phyloP scores from a whole-genome alignment of 345 rosid genomes.

The Capsella bursapastoris region DNA sequence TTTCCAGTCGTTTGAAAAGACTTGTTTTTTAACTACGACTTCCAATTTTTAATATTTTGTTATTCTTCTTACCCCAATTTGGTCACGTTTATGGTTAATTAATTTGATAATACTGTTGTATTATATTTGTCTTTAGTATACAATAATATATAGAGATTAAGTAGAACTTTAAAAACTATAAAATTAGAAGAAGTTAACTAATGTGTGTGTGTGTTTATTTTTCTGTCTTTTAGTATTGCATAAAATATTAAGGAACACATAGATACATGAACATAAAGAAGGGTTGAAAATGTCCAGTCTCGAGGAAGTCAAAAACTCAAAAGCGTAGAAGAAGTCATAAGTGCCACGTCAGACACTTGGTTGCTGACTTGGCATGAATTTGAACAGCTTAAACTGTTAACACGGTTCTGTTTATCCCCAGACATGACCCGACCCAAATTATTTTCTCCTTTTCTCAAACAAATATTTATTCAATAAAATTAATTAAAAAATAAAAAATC shows the following conservation, averaged over 20 bases:
- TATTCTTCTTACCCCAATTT: not conserved
- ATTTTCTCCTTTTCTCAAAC: slow-evolving; percentile 15
- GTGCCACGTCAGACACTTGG: slow-evolving; percentile 33
- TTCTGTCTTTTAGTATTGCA: not conserved
- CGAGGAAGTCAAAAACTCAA: slow-evolving; percentile 44
- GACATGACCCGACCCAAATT: slow-evolving; percentile 11
- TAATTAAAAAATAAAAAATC: too few species aligned
- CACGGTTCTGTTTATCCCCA: slow-evolving; percentile 35
- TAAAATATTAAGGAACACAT: not conserved
- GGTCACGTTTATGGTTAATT: slow-evolving; percentile 9
- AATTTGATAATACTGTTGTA: not conserved
- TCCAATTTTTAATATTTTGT: not conserved
- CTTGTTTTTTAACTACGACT: slow-evolving; percentile 20
- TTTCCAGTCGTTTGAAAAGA: slow-evolving; percentile 33
- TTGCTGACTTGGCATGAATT: slow-evolving; percentile 39
- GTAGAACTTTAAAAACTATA: not conserved
- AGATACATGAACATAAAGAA: too few species aligned
- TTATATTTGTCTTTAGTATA: not conserved
- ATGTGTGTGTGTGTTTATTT: not conserved
- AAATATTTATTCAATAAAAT: slow-evolving; percentile 1
- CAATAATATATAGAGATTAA: not conserved
- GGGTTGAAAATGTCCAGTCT: slow-evolving; percentile 36
- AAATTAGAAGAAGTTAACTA: not conserved
- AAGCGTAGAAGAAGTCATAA: slow-evolving; percentile 39
- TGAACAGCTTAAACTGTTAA: not conserved